Evolutionary conservation across 495 filamentous ascomycete genomes (phyloP).

Genomic region (Penicillium alfredii): DNA sequence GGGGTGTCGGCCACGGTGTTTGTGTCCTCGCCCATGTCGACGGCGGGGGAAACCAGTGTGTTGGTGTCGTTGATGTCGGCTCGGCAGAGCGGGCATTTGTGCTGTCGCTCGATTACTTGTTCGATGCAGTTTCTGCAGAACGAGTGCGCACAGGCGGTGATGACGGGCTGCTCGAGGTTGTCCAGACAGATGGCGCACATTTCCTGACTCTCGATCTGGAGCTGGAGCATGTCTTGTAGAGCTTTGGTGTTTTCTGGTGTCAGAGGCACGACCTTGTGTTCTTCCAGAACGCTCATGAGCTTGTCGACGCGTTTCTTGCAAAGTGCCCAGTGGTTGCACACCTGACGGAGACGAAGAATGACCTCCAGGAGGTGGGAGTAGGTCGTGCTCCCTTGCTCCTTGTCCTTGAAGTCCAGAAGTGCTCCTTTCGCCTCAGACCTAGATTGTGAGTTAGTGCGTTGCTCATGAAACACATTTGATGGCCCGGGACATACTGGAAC

Average conservation of each 20-base stretch:
- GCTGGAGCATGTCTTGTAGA: conserved; percentile 69
- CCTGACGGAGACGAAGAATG: conserved; percentile 77
- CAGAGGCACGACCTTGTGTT: conserved; percentile 59
- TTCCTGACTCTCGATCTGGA: conserved; percentile 76
- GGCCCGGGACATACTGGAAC: conserved; percentile 52
- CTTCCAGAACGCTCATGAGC: conserved; percentile 60
- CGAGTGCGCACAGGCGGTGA: conserved; percentile 82
- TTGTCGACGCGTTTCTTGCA: conserved; percentile 68
- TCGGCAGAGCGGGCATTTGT: conserved; percentile 87
- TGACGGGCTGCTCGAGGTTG: conserved; percentile 64
- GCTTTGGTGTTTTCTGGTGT: conserved; percentile 67
- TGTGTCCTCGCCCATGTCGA: conserved; percentile 45
- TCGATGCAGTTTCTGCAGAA: conserved; percentile 74
- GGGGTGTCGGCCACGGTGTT: conserved; percentile 48
- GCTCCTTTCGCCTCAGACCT: conserved; percentile 69
- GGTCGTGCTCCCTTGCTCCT: conserved; percentile 36
- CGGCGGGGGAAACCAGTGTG: conserved; percentile 60
- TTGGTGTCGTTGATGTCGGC: conserved; percentile 55
- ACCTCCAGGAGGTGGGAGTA: conserved; percentile 73
- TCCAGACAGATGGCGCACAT: conserved; percentile 84
- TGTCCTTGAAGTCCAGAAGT: conserved; percentile 53
- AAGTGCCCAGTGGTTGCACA: conserved; percentile 83
- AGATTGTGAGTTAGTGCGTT: conserved; percentile 17
- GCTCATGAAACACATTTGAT: background rate
- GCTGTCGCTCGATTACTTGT: conserved; percentile 69